Evolutionary conservation across 1,139 yeast species (phyloP), one percentile per base, ranked within the genome.

Genomic region (Blastobotrys illinoisensis): DNA sequence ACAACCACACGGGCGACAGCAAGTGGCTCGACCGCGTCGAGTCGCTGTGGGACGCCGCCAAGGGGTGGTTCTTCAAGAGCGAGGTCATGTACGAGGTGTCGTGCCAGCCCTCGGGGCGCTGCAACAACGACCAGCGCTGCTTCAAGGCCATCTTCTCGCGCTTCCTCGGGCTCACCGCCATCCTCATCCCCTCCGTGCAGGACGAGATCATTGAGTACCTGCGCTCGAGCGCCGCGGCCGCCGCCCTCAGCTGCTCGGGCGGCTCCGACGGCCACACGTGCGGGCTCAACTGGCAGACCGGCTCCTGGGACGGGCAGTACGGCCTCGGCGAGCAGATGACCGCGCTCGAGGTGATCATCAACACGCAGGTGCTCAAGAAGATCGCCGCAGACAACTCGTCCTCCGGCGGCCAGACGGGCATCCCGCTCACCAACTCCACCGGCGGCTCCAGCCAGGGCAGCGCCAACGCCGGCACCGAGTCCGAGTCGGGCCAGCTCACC

Each of bases 291-390:
- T 91, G 98, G 98, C 73, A 80, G 47, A 66, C 72, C 24, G 74
- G 71, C 49, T 80, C 80, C n/a, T 91, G 91, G 86, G 98, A 91
- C 70, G 85, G 83, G 1, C 68, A 64, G 51, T 90, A 80, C 63
- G 98, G 98, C n/a, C 77, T 91, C 46, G 98, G 98, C 60, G 97
- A 91, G 71, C 97, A 91, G 70, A 88, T 91, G 88, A 71, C 83
- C 50, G 96, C 97, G 0, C 74, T 90, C 56, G 97, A 90, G 68
- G 82, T 81, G 3, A 79, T 90, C 66, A 86, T 84, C 61, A 84
- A 80, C 61, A 75, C 86, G 53, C 74, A 83, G 66, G 81, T 81
- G 20, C 70, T 76, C 53, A 72, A 78, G 79, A 20, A 79, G 82
- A 56, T 90, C 87, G 36, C 82, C 74, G 9, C 32, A 4, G 23